Evolutionary conservation across 1,284 basidiomycete genomes (phyloP).

Genomic region (Melampsora americana): DNA sequence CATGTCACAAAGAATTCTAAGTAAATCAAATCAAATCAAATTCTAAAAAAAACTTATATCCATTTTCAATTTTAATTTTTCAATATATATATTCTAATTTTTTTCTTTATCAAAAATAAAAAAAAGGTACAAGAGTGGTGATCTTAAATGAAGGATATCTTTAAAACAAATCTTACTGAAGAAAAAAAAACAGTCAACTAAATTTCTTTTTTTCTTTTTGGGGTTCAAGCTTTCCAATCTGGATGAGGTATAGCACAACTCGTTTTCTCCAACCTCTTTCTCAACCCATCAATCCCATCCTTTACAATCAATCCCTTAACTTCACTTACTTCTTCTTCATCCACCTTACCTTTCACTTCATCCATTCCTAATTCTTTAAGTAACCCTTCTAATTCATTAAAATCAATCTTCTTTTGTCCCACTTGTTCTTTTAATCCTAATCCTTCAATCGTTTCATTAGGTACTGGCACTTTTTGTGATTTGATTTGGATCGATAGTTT

Average conservation of each 20-base stretch:
- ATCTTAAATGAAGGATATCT: not conserved
- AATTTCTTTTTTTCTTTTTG: not conserved
- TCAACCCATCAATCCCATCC: not conserved
- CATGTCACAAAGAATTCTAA: too few species aligned
- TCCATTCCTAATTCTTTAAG: not conserved
- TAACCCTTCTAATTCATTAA: not conserved
- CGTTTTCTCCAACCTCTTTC: not conserved
- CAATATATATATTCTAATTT: not conserved
- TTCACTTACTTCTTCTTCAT: not conserved
- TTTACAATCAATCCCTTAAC: not conserved
- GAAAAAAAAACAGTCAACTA: too few species aligned
- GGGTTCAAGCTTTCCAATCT: not conserved
- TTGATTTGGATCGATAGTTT: constrained; percentile 52
- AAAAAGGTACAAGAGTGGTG: not conserved
- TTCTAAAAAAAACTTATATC: too few species aligned
- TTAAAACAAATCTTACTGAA: not conserved
- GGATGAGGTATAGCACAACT: not conserved
- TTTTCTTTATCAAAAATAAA: not conserved
- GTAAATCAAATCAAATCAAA: too few species aligned
- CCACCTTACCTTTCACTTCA: not conserved
- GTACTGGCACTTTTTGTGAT: constrained; percentile 44
- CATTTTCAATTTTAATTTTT: not conserved
- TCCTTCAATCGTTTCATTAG: not conserved
- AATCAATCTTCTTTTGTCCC: not conserved
- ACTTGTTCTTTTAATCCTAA: not conserved